Base-by-base conservation (phyloP, 177 flowering plant species). In the Vitis hybrid region DNA sequence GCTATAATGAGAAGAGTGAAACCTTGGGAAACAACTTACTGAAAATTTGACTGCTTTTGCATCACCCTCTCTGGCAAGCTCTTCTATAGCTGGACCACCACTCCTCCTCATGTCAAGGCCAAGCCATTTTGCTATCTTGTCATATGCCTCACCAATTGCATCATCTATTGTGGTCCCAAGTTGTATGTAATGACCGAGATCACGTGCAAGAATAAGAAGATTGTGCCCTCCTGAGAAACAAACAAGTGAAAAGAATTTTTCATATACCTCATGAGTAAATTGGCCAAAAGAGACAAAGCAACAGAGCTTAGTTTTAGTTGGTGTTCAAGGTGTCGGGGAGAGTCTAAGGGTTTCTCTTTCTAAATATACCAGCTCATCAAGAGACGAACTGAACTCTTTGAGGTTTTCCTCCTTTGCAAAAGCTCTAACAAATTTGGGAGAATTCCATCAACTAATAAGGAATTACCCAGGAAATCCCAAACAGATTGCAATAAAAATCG, bases 81-180 rank as follows among this genome's bases (percentile, higher is more conserved):
- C 87, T 80, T 95, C 99, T 20, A 95, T 71, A 74, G 98, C 97
- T 14, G 97, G 94, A 18, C 98, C 98, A 73, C 98, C 99, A 78
- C 98, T 88, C 71, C 81, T 87, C 73, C 96, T 84, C 85, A 95
- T 15, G 79, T 91, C 97, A 77, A 95, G 98, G 65, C 99, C 98
- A 79, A 95, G 98, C 98, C 97, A 95, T 78, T 93, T 91, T 71
- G 99, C 99, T 17, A 87, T 87, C 82, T 95, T 95, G 77, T 92
- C 99, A 85, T 89, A 95, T 66, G 98, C 99, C 80, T 95, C 99
- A 69, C 99, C 99, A 77, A 95, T 91, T 49, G 98, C 98, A 86
- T 95, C 98, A 81, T 95, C 97, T 80, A 92, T 88, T 63, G 98
- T 90, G 62, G 98, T 95, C 61, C 98, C 98, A 78, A 95, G 95